phyloP scores from a whole-genome alignment of 148 eudicot genomes.

The Amaranthus hypochondriacus region DNA sequence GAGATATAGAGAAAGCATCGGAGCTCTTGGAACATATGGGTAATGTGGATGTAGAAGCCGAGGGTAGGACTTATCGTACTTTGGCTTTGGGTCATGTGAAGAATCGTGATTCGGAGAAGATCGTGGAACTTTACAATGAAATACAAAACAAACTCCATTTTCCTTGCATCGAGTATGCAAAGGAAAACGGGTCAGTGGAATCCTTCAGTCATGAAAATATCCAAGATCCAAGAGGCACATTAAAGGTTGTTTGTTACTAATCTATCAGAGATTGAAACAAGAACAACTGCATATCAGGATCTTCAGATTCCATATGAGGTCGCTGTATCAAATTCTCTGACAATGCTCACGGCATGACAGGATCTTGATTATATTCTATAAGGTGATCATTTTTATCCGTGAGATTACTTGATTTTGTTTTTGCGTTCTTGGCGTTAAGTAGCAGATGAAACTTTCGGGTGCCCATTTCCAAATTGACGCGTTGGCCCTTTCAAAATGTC shows the following conservation, averaged over 20 bases:
- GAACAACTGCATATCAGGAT: not conserved
- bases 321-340: not conserved
- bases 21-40: conserved; percentile 39
- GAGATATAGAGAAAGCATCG: conserved; percentile 32
- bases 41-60: conserved; percentile 21
- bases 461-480: too few relatives aligned
- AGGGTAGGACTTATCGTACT: conserved; percentile 19
- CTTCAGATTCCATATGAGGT: not conserved
- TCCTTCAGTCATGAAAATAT: conserved; percentile 13
- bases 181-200: conserved; percentile 2
- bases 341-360: not conserved
- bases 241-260: conserved; percentile 10
- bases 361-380: not conserved
- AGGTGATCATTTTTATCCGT: not conserved
- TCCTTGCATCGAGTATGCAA: conserved; percentile 17
- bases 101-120: conserved; percentile 23
- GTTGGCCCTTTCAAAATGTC: too few relatives aligned
- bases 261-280: not conserved
- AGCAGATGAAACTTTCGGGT: too few relatives aligned
- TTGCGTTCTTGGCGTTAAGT: too few relatives aligned
- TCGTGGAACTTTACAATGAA: conserved; percentile 21
- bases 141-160: conserved; percentile 18
- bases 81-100: conserved; percentile 20
- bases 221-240: not conserved
- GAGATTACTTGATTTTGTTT: too few relatives aligned